Percentiles rank a stretch among this genome's conserved stretches.
phyloP scores from a whole-genome alignment of 2,329 filamentous ascomycete species.

The Calonectria honghensis region DNA sequence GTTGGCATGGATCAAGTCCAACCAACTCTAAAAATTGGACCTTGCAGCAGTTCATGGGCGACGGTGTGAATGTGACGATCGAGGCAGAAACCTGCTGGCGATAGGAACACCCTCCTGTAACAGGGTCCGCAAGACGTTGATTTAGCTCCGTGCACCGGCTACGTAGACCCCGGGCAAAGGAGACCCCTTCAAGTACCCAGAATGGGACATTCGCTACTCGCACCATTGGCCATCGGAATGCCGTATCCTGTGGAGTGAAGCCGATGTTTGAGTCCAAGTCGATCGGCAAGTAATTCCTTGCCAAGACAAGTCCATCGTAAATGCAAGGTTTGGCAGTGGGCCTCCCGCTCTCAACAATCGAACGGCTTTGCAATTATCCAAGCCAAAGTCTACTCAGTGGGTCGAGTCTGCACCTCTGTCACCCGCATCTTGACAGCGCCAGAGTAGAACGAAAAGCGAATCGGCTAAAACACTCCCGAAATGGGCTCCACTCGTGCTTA shows the following conservation, averaged over 20 bases:
- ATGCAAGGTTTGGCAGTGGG: background rate
- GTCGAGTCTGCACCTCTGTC: background rate
- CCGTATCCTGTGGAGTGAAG: background rate
- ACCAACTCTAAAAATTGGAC: conserved; percentile 19
- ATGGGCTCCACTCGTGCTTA: background rate
- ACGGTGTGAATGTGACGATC: too few species aligned
- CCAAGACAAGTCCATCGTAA: background rate
- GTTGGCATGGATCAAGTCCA: background rate
- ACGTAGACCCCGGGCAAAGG: background rate
- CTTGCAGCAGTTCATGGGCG: background rate
- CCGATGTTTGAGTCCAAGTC: background rate
- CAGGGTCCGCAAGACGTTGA: background rate
- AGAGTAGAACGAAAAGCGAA: background rate
- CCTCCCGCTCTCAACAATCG: background rate
- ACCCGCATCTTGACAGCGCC: background rate
- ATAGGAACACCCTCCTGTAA: background rate
- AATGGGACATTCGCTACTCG: background rate
- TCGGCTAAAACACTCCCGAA: background rate
- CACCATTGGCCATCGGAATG: background rate
- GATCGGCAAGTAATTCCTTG: background rate
- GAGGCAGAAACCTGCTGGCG: background rate
- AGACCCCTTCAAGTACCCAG: background rate
- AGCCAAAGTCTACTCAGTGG: background rate
- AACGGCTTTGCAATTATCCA: background rate
- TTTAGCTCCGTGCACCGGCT: background rate